Conservation (phyloP, 2,329 filamentous ascomycete genomes). For the Polychaeton citri region DNA sequence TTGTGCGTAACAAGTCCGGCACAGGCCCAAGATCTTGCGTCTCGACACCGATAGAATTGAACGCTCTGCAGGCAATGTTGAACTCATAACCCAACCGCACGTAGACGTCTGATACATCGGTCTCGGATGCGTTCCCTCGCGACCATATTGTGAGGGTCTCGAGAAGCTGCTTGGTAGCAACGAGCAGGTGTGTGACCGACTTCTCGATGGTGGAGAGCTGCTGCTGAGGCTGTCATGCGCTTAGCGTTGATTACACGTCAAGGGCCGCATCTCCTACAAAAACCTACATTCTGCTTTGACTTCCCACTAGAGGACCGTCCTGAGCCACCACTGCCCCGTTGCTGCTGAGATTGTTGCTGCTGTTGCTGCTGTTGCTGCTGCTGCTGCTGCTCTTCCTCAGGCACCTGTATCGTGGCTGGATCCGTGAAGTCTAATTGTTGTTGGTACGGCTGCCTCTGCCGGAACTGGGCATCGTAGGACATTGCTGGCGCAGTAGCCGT, state of each 20-base stretch:
- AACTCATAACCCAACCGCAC: constrained; percentile 96
- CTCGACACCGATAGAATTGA: constrained; percentile 93
- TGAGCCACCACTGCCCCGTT: constrained; percentile 15
- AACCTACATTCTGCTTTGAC: constrained; percentile 14
- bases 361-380: constrained; percentile 25
- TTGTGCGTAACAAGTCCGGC: constrained; percentile 75
- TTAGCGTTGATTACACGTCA: constrained; percentile 4
- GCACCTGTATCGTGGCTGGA: too few species aligned
- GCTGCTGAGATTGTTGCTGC: constrained; percentile 9
- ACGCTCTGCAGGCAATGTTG: constrained; percentile 95
- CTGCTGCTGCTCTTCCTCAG: constrained; percentile 11
- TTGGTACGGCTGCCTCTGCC: not conserved
- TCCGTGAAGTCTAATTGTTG: too few species aligned
- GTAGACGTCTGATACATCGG: constrained; percentile 95
- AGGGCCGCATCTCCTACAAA: not conserved
- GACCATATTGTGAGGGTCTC: constrained; percentile 98
- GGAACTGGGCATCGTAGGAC: not conserved
- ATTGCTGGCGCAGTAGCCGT: not conserved
- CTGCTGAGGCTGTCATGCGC: constrained; percentile 46
- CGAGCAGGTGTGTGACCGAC: constrained; percentile 91
- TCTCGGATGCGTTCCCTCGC: constrained; percentile 77
- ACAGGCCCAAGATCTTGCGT: constrained; percentile 90
- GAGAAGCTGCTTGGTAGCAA: constrained; percentile 93
- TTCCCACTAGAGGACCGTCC: constrained; percentile 11
- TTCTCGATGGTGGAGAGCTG: constrained; percentile 95